Conservation (phyloP, 257 asterid species). For the Penstemon barbatus region DNA sequence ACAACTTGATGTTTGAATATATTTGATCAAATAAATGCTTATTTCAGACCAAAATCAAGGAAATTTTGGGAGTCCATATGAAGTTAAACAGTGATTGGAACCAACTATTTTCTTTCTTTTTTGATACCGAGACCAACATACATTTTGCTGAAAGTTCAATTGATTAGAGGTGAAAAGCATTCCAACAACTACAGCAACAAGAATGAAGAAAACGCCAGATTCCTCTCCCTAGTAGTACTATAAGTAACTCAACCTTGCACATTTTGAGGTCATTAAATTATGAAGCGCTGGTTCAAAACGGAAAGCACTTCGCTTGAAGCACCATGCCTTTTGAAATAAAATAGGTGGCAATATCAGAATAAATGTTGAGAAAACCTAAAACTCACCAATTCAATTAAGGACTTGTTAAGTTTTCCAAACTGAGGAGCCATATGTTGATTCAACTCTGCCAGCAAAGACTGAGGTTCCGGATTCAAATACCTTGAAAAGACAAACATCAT, state of each 20-base stretch:
- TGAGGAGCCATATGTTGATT: slow-evolving; percentile 89
- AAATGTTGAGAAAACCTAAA: slow-evolving; percentile 3
- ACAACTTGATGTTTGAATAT: background rate
- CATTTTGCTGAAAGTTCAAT: slow-evolving; percentile 4
- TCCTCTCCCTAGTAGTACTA: background rate
- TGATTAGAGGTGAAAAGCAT: slow-evolving; percentile 1
- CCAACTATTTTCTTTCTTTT: background rate
- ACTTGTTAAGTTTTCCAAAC: slow-evolving; percentile 77
- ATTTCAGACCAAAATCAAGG: background rate
- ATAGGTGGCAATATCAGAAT: slow-evolving; percentile 4
- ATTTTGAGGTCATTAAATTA: slow-evolving; percentile 3
- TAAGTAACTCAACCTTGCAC: background rate
- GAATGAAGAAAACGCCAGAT: slow-evolving; percentile 18
- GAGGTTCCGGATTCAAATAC: slow-evolving; percentile 87
- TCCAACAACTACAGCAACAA: background rate
- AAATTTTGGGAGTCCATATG: background rate
- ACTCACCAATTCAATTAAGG: slow-evolving; percentile 86
- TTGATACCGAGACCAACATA: slow-evolving; percentile 11
- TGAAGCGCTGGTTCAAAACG: background rate
- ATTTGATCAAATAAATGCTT: background rate
- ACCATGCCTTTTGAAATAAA: slow-evolving; percentile 11
- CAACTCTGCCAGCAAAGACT: slow-evolving; percentile 71
- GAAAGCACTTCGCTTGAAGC: slow-evolving; percentile 13
- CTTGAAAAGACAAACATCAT: slow-evolving; percentile 38
- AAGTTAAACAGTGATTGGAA: slow-evolving; percentile 1